Evolutionary conservation across 2,329 filamentous ascomycete species (phyloP), one percentile per base, ranked within the genome.

Genomic region (Monosporascus sp.): DNA sequence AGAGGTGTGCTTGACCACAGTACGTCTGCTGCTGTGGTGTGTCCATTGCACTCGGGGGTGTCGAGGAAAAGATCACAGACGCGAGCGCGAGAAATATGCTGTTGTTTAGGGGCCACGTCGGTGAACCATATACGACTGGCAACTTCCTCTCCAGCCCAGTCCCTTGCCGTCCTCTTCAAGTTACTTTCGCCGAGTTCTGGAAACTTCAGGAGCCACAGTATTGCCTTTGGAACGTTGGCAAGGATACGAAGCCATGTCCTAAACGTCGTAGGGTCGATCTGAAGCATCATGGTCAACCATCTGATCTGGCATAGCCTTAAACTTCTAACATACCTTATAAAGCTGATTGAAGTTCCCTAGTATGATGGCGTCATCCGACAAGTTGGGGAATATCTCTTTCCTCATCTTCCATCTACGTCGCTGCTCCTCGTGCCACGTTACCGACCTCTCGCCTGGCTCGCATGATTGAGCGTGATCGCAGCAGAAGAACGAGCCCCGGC

Each of bases 331-430:
- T 77, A 94, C 92, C 85, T 99, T 99, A 75, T 99, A 99, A 35
- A 99, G 77, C 70, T 99, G 94, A 67, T 99, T 99, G 73, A 99
- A 99, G 71, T 99, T 99, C 7, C 90, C 94, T 54, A 99, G 80
- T 62, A 99, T 97, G 63, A 99, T 85, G 20, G 85, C 82, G 67
- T 96, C 87, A 63, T 97, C 88, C 3, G 84, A 76, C 14, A 99
- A 76, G 18, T 81, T 78, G 0, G 94, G 94, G 64, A 99, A 99
- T 39, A 99, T 73, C 62, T 95, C 86, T 66, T 92, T 95, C 31
- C 94, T 87, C 91, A 97, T 96, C 60, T 82, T 79, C 93, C 94
- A 97, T 57, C 94, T 81, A 54, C 87, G 81, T 22, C 74, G 73
- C 68, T 93, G 88, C 71, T 97, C 93, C 52, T 90, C 85, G 53